phyloP scores from a whole-genome alignment of 371 early-diverging fungal genomes.

The Mortierella sp. region DNA sequence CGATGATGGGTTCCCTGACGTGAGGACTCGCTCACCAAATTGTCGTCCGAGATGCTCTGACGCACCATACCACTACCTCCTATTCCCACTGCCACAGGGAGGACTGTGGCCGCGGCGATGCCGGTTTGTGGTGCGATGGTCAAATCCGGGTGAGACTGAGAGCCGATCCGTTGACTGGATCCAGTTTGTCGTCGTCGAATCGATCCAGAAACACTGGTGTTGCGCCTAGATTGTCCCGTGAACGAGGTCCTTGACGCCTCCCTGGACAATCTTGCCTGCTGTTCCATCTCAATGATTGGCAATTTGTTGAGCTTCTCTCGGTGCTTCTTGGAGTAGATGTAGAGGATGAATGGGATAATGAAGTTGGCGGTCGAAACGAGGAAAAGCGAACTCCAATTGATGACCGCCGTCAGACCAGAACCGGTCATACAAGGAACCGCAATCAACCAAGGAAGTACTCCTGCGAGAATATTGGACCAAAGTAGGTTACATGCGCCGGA shows the following conservation, averaged over 20 bases:
- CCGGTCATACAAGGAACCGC: constrained; percentile 67
- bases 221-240: constrained; percentile 25
- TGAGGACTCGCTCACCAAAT: constrained; percentile 1
- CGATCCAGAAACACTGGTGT: constrained; percentile 27
- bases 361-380: constrained; percentile 80
- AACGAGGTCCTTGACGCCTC: constrained; percentile 36
- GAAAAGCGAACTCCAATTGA: constrained; percentile 65
- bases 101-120: constrained; percentile 14
- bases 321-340: constrained; percentile 69
- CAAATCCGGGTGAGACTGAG: constrained; percentile 24
- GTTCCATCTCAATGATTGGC: constrained; percentile 44
- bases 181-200: constrained; percentile 31
- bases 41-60: constrained; percentile 17
- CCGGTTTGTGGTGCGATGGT: constrained; percentile 14
- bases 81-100: constrained; percentile 32
- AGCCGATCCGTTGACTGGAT: constrained; percentile 8
- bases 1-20: constrained; percentile 15
- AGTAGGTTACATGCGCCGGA: constrained; percentile 63
- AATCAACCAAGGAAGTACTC: constrained; percentile 70
- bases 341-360: constrained; percentile 79
- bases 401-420: constrained; percentile 53
- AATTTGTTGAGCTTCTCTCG: constrained; percentile 42
- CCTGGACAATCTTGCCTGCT: constrained; percentile 34
- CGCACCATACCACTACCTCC: constrained; percentile 13
- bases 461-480: constrained; percentile 66